Percentiles rank a stretch among this genome's conserved stretches.
These are phyloP conservation scores for Pleurotus cornucopiae DNA, from an alignment of 768 basidiomycete genomes.

Conservation along the genomic window DNA sequence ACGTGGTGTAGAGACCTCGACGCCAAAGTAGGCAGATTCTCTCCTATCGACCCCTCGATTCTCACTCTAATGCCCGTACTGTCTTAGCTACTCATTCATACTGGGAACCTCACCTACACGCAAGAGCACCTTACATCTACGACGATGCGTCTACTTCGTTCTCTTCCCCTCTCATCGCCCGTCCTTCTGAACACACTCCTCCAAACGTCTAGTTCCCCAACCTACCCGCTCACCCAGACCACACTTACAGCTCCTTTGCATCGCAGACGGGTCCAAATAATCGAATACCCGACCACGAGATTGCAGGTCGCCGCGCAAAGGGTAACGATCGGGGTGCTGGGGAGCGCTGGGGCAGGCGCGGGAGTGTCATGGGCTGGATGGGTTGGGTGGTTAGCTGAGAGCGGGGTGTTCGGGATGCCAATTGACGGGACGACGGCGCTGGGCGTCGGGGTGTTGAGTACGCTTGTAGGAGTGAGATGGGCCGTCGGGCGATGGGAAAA, in stretches of 20 bases:
- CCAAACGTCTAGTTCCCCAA: slow-evolving; percentile 45
- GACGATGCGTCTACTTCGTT: slow-evolving; percentile 34
- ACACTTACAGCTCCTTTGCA: slow-evolving; percentile 49
- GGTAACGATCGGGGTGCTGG: slow-evolving; percentile 45
- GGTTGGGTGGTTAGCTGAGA: slow-evolving; percentile 42
- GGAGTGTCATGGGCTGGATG: slow-evolving; percentile 61
- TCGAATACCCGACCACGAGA: slow-evolving; percentile 47
- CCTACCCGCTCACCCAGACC: slow-evolving; percentile 36
- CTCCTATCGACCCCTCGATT: not conserved
- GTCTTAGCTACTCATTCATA: slow-evolving; percentile 56
- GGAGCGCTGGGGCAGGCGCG: slow-evolving; percentile 43
- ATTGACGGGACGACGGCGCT: slow-evolving; percentile 55
- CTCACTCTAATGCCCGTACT: not conserved
- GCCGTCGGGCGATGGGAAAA: slow-evolving; percentile 65
- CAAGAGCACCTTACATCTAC: slow-evolving; percentile 40
- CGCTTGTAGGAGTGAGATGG: slow-evolving; percentile 52
- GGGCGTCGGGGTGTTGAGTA: slow-evolving; percentile 53
- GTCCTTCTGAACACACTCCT: slow-evolving; percentile 56
- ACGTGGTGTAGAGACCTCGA: slow-evolving; percentile 47
- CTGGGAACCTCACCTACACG: slow-evolving; percentile 49
- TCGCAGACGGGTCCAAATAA: slow-evolving; percentile 48
- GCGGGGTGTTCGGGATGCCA: slow-evolving; percentile 30
- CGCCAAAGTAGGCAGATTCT: slow-evolving; percentile 33
- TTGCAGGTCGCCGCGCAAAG: slow-evolving; percentile 66
- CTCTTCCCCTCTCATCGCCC: slow-evolving; percentile 44